Evolutionary conservation across 2,329 filamentous ascomycete species (phyloP), one percentile per base, ranked within the genome.

Genomic region (Helminthosporium solani): DNA sequence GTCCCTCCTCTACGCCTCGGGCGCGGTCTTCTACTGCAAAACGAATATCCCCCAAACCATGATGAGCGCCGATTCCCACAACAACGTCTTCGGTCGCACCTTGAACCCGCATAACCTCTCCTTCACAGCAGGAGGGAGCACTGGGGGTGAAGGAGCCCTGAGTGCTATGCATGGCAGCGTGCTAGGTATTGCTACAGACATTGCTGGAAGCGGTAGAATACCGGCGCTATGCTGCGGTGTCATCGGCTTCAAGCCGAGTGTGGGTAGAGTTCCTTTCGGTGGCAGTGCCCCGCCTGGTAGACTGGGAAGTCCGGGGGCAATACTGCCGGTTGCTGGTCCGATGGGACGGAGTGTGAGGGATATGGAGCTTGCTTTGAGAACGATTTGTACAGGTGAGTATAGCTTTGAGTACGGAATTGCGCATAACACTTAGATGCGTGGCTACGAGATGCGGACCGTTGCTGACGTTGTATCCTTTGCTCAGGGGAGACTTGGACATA

Each of bases 201-300:
- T 86, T 37, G 78, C 75, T 1, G 78, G 78, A 1, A 74, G 70
- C 43, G 85, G 95, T 62, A 83, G 85, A 58, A 94, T 96, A 65
- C 92, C 87, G 68, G 87, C 95, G 44, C 90, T 96, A 58, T 91
- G 91, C 71, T 70, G 71, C 40, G 67, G 67, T 2, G 44, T 66
- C 31, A 71, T 74, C 3, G 76, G 76, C 0, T 61, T 80, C 19
- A 81, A 81, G 50, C 77, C 79, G 0, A 81, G 77, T 0, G 72
- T 76, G 44, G 74, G 76, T 0, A 63, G 80, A 0, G 70, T 82
- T 0, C 78, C 79, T 0, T 81, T 67, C 20, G 58, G 49, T 2
- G 61, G 64, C 0, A 55, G 56, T 9, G 56, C 56, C 1, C 51
- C 63, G 1, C 61, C 64, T 1, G 69, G 68, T 1, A 48, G 68